phyloP scores from a whole-genome alignment of 73 alveolate genomes.

The Uronychia setigera region DNA sequence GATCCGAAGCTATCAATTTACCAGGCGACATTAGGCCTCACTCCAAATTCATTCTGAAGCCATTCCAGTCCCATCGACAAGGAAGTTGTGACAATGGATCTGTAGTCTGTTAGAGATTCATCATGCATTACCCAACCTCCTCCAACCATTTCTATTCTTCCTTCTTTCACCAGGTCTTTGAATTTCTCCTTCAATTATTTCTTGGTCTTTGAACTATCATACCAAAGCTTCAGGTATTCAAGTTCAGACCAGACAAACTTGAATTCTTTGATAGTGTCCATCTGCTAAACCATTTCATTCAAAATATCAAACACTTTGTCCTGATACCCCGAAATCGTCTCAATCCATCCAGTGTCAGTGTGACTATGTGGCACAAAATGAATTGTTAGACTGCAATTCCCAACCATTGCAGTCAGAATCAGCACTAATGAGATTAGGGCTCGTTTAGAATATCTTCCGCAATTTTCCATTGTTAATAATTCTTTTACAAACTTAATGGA shows the following conservation, averaged over 20 bases:
- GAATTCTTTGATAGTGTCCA: conserved; percentile 19
- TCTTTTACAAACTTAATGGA: too few species aligned
- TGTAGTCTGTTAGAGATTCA: conserved; percentile 81
- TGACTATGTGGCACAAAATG: conserved; percentile 88
- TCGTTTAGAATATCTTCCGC: too few species aligned
- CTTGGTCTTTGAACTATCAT: conserved; percentile 3
- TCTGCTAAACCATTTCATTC: not conserved
- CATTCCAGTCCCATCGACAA: conserved; percentile 80
- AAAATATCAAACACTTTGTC: conserved; percentile 25
- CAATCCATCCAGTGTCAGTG: conserved; percentile 94
- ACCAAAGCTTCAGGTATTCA: conserved; percentile 75
- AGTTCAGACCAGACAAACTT: conserved; percentile 67
- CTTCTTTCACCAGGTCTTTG: conserved; percentile 55
- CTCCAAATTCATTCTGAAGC: conserved; percentile 74
- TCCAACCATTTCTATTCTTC: conserved; percentile 87
- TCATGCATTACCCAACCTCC: conserved; percentile 95
- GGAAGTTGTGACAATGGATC: conserved; percentile 57
- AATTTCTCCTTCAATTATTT: conserved; percentile 44
- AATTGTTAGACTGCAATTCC: too few species aligned
- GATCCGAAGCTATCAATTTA: conserved; percentile 92
- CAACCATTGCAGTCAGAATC: too few species aligned
- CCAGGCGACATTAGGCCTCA: conserved; percentile 85
- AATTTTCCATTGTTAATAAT: too few species aligned
- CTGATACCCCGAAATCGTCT: conserved; percentile 74
- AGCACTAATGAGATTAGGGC: too few species aligned